Evolutionary conservation across 305 asterid genomes (phyloP).

Genomic region (Fraxinus sp.): DNA sequence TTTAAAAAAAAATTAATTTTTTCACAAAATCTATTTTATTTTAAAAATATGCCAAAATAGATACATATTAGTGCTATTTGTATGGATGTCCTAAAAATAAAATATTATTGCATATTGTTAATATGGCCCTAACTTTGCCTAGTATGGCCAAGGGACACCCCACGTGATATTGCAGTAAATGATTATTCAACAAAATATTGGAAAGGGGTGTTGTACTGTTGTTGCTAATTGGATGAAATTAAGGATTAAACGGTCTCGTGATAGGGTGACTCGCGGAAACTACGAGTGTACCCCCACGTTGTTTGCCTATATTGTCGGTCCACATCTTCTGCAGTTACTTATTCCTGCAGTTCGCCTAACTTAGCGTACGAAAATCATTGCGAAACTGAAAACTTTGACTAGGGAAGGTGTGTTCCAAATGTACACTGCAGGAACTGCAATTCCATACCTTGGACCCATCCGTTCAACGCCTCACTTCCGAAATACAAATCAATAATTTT

Average conservation of each 20-base stretch:
- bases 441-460: neutral
- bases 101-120: neutral
- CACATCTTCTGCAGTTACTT: neutral
- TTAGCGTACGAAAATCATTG: neutral
- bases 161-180: neutral
- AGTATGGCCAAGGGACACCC: neutral
- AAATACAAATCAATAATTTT: slow-evolving; percentile 25
- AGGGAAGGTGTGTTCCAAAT: neutral
- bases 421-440: slow-evolving; percentile 4
- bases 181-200: neutral
- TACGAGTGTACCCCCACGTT: neutral
- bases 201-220: neutral
- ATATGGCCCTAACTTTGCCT: neutral
- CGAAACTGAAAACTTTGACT: neutral
- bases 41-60: neutral
- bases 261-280: neutral
- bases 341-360: neutral
- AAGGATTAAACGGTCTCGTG: neutral
- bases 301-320: neutral
- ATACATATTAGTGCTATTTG: neutral
- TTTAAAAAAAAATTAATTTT: too few relatives aligned
- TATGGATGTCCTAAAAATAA: neutral
- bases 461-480: slow-evolving; percentile 22
- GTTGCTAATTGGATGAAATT: neutral
- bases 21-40: neutral